Base-by-base conservation (phyloP, 257 asterid species). In the Solanum dulcamara region DNA sequence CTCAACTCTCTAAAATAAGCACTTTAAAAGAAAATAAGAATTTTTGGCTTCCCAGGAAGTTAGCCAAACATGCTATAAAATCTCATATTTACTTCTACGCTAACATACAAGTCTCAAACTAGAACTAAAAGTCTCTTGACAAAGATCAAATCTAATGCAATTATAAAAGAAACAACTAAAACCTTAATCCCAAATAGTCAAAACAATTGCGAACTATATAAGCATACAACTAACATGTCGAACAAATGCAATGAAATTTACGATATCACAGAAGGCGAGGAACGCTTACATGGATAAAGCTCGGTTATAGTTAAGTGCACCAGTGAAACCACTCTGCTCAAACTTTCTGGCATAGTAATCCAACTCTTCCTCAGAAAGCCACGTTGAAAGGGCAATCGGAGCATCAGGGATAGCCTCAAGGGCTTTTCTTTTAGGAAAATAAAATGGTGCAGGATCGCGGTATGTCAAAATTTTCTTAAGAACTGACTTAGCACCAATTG, bases 241-340 rank as follows among this genome's bases (percentile, higher is more conserved):
- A 42, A 77, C 26, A 13, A 7, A 77, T 46, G 35, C 5, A 77
- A 4, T 17, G 38, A 14, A 44, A 26, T 44, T 26, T 15, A 26
- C 0, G 62, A 4, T 2, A 44, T 26, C 10, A 9, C 22, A 4
- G 51, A 46, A 77, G 42, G 62, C 88, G 15, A 38, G 46, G 20
- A 14, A 12, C 15, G 33, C 92, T 89, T 83, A 92, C 98, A 88
- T 3, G 55, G 82, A 67, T 22, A 88, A 67, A 35, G 93, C 92
- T 1, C 95, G 87, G 38, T 90, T 91, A 90, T 91, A 92, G 90
- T 92, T 92, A 80, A 92, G 35, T 24, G 90, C 93, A 4, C 93
- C 93, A 3, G 94, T 92, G 86, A 91, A 92, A 85, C 93, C 92
- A 1, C 89, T 67, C 70, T 86, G 87, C 28, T 90, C 70, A 84